Evolutionary conservation across 352 stramenopile species (phyloP).

Genomic region (Pythium scleroteichum): DNA sequence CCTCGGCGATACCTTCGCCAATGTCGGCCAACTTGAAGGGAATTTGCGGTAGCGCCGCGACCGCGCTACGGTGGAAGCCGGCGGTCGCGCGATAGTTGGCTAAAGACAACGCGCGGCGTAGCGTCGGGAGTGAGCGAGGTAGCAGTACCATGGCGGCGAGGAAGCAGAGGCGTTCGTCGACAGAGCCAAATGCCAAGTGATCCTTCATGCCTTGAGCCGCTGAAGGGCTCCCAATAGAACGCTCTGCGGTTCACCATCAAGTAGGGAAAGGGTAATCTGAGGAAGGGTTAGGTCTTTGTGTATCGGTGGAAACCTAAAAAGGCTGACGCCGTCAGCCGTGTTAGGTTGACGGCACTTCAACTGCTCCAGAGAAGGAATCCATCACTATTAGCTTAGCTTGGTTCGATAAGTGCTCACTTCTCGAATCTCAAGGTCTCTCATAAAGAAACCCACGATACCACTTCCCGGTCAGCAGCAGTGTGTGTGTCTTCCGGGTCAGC

Average conservation of each 20-base stretch:
- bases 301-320: too few relatives aligned
- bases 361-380: background rate
- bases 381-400: conserved; percentile 13
- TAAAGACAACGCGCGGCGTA: conserved; percentile 4
- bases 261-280: conserved; percentile 28
- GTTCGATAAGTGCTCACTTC: background rate
- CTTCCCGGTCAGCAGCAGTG: too few relatives aligned
- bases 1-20: conserved; percentile 98
- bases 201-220: background rate
- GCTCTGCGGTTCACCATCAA: conserved; percentile 23
- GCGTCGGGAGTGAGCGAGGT: conserved; percentile 9
- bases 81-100: background rate
- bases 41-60: conserved; percentile 63
- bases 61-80: conserved; percentile 49
- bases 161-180: conserved; percentile 11
- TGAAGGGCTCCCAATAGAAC: conserved; percentile 19
- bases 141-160: conserved; percentile 15
- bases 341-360: conserved; percentile 24
- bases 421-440: conserved; percentile 62
- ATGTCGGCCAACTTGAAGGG: conserved; percentile 96
- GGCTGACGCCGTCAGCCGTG: too few relatives aligned
- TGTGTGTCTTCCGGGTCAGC: too few relatives aligned
- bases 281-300: conserved; percentile 13
- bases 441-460: conserved; percentile 57
- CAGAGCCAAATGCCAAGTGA: conserved; percentile 22